Conservation (phyloP, 805 yeast species). For the Ogataea trehalophila region DNA sequence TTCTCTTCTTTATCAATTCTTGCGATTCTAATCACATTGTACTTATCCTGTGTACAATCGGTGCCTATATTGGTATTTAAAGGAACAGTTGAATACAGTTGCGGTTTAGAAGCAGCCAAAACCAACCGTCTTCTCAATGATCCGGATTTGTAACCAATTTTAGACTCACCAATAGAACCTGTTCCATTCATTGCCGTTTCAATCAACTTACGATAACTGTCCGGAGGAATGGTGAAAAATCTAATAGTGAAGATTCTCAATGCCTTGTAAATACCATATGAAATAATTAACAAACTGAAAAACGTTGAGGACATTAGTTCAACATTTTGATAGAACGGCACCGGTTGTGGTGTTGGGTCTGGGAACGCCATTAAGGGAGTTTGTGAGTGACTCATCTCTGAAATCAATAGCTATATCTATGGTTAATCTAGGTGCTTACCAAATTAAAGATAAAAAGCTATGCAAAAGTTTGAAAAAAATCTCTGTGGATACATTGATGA, state of each 20-base stretch:
- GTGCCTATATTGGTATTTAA: slow-evolving; percentile 17
- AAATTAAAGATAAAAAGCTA: no score
- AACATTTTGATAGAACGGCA: slow-evolving; percentile 10
- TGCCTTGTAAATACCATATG: slow-evolving; percentile 13
- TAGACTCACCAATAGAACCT: slow-evolving; percentile 16
- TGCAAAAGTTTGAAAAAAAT: no score
- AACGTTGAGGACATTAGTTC: slow-evolving; percentile 7
- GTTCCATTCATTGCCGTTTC: slow-evolving; percentile 14
- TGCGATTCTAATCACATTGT: slow-evolving; percentile 23
- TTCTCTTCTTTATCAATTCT: slow-evolving; percentile 21
- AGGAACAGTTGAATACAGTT: slow-evolving; percentile 31
- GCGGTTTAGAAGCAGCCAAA: slow-evolving; percentile 28
- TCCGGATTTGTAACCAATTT: slow-evolving; percentile 25
- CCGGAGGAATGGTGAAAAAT: slow-evolving; percentile 26
- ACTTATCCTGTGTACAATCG: slow-evolving; percentile 9
- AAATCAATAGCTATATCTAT: no score
- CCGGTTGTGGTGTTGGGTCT: not conserved
- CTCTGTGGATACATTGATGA: no score
- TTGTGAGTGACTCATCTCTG: slow-evolving; percentile 1
- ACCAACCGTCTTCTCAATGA: slow-evolving; percentile 29
- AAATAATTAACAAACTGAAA: slow-evolving; percentile 2
- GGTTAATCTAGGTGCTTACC: no score
- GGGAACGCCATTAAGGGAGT: slow-evolving; percentile 16
- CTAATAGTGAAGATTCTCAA: slow-evolving; percentile 18
- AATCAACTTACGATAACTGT: slow-evolving; percentile 23